Evolutionary conservation across 208 protist species (phyloP).

Genomic region (Naegleria fowleri): DNA sequence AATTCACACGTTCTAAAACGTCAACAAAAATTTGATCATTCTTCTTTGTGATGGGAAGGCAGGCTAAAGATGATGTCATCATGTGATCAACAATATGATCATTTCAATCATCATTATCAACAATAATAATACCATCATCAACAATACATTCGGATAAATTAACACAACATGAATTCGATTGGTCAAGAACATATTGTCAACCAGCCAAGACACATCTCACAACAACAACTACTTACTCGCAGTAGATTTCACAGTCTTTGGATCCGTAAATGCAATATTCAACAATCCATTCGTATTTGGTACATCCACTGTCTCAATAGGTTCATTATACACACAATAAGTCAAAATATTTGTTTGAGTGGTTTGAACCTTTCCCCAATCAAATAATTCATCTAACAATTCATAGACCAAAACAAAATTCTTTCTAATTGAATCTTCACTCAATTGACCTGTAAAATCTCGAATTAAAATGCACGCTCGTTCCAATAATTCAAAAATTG

Average conservation of each 20-base stretch:
- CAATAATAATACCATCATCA: too few species aligned
- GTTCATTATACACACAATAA: conserved; percentile 66
- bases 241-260: not conserved
- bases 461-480: conserved; percentile 63
- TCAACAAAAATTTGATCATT: conserved; percentile 83
- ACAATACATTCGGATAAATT: too few species aligned
- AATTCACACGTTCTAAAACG: conserved; percentile 68
- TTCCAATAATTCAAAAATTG: conserved; percentile 64
- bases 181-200: too few species aligned
- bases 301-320: conserved; percentile 36
- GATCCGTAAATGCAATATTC: not conserved
- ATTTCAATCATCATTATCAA: too few species aligned
- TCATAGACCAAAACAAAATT: conserved; percentile 84
- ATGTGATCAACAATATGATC: not conserved
- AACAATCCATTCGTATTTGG: not conserved
- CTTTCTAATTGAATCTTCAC: conserved; percentile 67
- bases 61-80: not conserved
- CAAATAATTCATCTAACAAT: conserved; percentile 76
- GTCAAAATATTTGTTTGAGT: conserved; percentile 66
- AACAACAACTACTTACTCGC: not conserved
- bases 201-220: too few species aligned
- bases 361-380: conserved; percentile 72
- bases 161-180: too few species aligned
- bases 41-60: conserved; percentile 30
- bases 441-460: conserved; percentile 74